Conservation (phyloP, 1,284 basidiomycete genomes). For the Irpex lacteus region DNA sequence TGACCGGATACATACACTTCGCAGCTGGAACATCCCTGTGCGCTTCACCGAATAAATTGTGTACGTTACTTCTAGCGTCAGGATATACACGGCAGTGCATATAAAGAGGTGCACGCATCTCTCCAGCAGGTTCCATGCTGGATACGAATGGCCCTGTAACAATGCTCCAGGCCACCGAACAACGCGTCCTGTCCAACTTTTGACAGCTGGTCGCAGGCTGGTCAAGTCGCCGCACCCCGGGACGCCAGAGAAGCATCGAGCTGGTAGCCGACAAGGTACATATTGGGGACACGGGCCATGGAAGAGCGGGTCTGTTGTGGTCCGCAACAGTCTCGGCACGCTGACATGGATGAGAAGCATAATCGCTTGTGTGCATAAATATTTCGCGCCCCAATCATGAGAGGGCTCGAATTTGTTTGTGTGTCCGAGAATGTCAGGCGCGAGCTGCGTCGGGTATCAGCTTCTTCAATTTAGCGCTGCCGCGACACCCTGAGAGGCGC, state of each 20-base stretch:
- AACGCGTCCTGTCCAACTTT: background rate
- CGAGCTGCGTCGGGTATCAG: conserved; percentile 1
- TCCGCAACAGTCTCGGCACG: background rate
- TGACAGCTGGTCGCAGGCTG: background rate
- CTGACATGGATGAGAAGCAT: background rate
- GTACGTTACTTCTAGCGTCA: background rate
- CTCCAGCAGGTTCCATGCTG: background rate
- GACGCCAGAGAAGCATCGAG: background rate
- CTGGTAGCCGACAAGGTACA: background rate
- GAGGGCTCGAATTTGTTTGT: background rate
- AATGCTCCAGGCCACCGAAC: background rate
- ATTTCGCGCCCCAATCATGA: background rate
- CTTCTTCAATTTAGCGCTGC: background rate
- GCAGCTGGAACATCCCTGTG: no score
- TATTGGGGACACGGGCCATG: background rate
- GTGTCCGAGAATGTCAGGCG: background rate
- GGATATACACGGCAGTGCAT: background rate
- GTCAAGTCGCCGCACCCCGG: background rate
- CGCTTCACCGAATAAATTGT: background rate
- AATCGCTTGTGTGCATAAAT: background rate
- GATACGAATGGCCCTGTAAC: background rate
- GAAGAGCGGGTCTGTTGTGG: background rate
- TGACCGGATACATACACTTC: no score
- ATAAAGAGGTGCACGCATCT: background rate
- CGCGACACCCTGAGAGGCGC: background rate